A percentile compares a stretch with the other conserved stretches of the same genome.
Evolutionary conservation across 2,329 filamentous ascomycete species (phyloP).

Genomic region (Aurifilum marmelostoma): DNA sequence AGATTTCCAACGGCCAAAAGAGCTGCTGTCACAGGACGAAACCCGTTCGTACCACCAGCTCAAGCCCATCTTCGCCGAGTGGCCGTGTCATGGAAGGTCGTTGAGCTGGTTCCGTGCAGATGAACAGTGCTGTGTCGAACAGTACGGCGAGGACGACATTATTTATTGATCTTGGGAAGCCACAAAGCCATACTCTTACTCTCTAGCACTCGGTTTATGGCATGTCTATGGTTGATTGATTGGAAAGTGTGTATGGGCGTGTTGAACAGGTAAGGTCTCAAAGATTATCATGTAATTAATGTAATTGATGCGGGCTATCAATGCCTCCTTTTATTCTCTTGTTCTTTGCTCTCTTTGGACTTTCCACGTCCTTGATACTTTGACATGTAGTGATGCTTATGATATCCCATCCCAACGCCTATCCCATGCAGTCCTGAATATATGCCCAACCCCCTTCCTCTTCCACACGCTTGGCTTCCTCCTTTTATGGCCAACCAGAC

Average conservation of each 20-base stretch:
- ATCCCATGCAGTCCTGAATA: constrained; percentile 23
- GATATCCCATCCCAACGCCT: constrained; percentile 23
- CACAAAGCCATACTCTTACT: neutral
- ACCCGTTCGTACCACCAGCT: neutral
- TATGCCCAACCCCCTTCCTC: neutral
- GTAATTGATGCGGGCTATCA: no score
- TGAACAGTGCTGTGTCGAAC: constrained; percentile 2
- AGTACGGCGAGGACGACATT: constrained; percentile 2
- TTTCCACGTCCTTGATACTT: neutral
- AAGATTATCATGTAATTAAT: neutral
- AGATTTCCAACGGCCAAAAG: neutral
- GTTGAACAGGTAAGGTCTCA: neutral
- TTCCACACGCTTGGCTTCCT: no score
- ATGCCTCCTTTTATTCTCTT: neutral
- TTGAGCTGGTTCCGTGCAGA: neutral
- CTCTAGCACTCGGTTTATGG: neutral
- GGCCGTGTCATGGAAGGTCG: constrained; percentile 1
- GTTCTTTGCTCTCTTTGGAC: neutral
- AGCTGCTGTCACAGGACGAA: neutral
- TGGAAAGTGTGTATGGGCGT: neutral
- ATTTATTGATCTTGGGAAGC: neutral
- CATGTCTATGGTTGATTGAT: neutral
- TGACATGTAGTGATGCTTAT: neutral
- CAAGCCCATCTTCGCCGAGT: neutral
- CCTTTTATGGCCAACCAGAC: neutral